Percentiles rank a stretch among this genome's conserved stretches.
Evolutionary conservation across 148 eudicot genomes (phyloP).

Genomic region (Nepenthes gracilis): DNA sequence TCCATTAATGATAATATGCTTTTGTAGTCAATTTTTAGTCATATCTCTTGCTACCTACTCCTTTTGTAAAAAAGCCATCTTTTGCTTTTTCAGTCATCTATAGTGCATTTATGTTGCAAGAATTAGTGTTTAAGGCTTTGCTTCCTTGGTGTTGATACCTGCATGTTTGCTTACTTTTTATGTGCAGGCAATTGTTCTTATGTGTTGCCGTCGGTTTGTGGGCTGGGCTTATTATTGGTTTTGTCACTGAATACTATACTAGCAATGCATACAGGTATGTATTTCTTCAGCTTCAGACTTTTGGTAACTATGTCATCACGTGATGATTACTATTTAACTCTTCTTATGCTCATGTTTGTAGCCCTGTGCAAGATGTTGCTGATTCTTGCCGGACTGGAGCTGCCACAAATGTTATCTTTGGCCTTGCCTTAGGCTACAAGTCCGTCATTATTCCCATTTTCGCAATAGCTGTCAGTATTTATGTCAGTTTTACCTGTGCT

Average conservation of each 20-base stretch:
- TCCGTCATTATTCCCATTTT: conserved; percentile 85
- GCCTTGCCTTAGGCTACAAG: conserved; percentile 84
- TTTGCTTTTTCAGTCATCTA: too few relatives aligned
- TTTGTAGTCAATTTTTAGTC: too few relatives aligned
- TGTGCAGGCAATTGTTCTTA: conserved; percentile 71
- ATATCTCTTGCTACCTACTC: too few relatives aligned
- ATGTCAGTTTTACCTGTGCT: conserved; percentile 75
- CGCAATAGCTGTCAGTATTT: conserved; percentile 76
- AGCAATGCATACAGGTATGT: conserved; percentile 85
- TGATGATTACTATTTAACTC: not conserved
- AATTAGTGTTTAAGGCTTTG: not conserved
- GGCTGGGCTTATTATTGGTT: conserved; percentile 94
- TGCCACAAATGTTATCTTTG: conserved; percentile 86
- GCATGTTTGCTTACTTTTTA: not conserved
- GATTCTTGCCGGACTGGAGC: conserved; percentile 95
- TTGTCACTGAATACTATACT: conserved; percentile 80
- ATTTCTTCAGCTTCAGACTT: not conserved
- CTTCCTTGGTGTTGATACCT: not conserved
- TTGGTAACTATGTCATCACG: not conserved
- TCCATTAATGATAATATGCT: too few relatives aligned
- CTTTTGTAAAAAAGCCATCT: too few relatives aligned
- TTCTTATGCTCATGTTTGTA: conserved; percentile 11
- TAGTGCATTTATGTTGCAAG: too few relatives aligned
- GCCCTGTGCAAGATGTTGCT: conserved; percentile 97
- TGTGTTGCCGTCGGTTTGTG: conserved; percentile 87